phyloP scores from a whole-genome alignment of 2,329 filamentous ascomycete genomes.

The Talaromyces sp. region DNA sequence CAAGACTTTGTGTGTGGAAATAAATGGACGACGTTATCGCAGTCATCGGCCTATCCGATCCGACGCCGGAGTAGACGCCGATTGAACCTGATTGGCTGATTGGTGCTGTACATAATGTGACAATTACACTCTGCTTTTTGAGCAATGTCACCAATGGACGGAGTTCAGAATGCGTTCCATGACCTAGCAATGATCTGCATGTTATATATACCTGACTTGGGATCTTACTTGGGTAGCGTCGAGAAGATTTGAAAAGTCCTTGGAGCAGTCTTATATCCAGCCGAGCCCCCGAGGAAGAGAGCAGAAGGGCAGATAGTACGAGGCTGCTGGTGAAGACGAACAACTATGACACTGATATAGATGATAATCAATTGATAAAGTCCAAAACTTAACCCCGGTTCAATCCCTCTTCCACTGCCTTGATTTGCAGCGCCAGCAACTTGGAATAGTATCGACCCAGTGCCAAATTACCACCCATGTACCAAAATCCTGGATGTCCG shows the following conservation, averaged over 20 bases:
- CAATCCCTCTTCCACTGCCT: conserved; percentile 38
- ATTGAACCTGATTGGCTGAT: background rate
- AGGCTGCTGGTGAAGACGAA: background rate
- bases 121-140: background rate
- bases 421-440: conserved; percentile 50
- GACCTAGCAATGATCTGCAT: no score
- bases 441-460: conserved; percentile 61
- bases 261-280: no score
- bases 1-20: background rate
- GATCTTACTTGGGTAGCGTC: no score
- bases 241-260: no score
- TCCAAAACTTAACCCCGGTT: conserved; percentile 7
- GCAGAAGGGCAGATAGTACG: no score
- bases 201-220: no score
- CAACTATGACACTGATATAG: background rate
- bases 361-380: background rate
- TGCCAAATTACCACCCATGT: conserved; percentile 63
- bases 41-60: background rate
- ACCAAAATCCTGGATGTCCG: conserved; percentile 65
- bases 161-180: no score
- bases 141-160: background rate
- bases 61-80: background rate
- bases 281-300: no score
- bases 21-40: background rate
- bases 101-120: background rate